Conservation (phyloP, 2,329 filamentous ascomycete genomes). For the Leptodontidium sp. region DNA sequence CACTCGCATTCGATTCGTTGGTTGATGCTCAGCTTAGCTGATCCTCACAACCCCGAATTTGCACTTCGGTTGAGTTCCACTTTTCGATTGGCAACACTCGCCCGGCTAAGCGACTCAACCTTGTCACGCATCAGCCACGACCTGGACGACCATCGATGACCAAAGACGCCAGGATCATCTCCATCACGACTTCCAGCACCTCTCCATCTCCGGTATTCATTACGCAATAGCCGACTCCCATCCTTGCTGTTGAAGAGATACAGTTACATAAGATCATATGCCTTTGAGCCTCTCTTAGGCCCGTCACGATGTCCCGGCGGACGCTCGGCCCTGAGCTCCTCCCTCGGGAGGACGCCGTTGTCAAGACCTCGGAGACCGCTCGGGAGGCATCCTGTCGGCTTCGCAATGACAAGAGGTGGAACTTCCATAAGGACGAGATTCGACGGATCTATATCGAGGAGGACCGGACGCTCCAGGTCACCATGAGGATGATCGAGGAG, state of each 20-base stretch:
- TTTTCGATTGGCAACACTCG: constrained; percentile 13
- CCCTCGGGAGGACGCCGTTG: constrained; percentile 21
- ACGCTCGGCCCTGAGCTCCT: constrained; percentile 23
- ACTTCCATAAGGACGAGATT: constrained; percentile 26
- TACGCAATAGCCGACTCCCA: constrained; percentile 19
- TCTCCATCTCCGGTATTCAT: constrained; percentile 19
- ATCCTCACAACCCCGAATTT: too few species aligned
- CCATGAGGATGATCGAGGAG: constrained; percentile 24
- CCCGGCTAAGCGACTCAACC: constrained; percentile 3
- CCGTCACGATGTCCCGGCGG: constrained; percentile 21
- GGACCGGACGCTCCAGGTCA: constrained; percentile 26
- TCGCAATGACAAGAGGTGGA: constrained; percentile 32
- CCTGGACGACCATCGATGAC: constrained; percentile 19
- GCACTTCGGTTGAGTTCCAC: background rate
- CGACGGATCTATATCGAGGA: constrained; percentile 24
- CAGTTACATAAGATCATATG: constrained; percentile 20
- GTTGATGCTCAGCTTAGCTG: too few species aligned
- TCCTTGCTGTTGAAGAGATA: constrained; percentile 18
- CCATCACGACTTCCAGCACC: constrained; percentile 18
- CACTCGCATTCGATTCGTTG: background rate
- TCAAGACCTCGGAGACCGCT: constrained; percentile 24
- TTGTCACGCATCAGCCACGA: constrained; percentile 15
- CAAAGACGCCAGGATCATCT: constrained; percentile 19
- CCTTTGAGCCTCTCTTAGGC: constrained; percentile 18
- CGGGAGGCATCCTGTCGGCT: constrained; percentile 22